phyloP scores from a whole-genome alignment of 2,329 filamentous ascomycete species.

The Sphaceloma murrayae region DNA sequence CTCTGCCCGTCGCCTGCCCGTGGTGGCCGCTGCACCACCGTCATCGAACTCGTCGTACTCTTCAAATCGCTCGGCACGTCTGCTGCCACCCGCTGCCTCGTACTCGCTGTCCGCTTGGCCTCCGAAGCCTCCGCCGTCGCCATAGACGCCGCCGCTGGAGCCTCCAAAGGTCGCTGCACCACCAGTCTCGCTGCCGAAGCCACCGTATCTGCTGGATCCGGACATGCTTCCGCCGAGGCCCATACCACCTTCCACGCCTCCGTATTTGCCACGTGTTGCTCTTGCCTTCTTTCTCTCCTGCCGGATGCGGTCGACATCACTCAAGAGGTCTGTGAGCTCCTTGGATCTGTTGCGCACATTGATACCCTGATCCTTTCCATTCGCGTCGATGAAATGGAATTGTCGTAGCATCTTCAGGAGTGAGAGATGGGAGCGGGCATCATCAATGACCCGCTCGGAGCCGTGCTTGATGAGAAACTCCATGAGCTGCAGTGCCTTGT shows the following conservation, averaged over 20 bases:
- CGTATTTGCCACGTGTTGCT: conserved; percentile 85
- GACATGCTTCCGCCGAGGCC: conserved; percentile 47
- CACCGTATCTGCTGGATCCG: conserved; percentile 61
- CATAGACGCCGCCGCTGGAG: conserved; percentile 70
- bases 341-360: conserved; percentile 96
- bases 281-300: conserved; percentile 76
- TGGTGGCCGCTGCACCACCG: conserved; percentile 44
- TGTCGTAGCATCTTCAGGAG: conserved; percentile 96
- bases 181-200: conserved; percentile 71
- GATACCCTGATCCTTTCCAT: conserved; percentile 96
- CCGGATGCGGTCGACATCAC: conserved; percentile 80
- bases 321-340: conserved; percentile 84
- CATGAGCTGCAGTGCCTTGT: conserved; percentile 89
- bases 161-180: conserved; percentile 46
- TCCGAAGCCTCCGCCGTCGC: conserved; percentile 90
- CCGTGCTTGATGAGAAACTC: conserved; percentile 98
- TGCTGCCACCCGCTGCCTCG: conserved; percentile 56
- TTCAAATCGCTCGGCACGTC: conserved; percentile 69
- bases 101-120: conserved; percentile 53
- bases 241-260: conserved; percentile 77
- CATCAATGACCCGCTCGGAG: conserved; percentile 93
- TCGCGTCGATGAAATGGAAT: conserved; percentile 92
- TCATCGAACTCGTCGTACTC: conserved; percentile 97
- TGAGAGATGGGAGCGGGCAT: conserved; percentile 88
- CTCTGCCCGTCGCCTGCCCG: conserved; percentile 44